These are phyloP conservation scores for Myotisia sp. DNA, from an alignment of 2,329 filamentous ascomycete genomes.

Conservation along the genomic window DNA sequence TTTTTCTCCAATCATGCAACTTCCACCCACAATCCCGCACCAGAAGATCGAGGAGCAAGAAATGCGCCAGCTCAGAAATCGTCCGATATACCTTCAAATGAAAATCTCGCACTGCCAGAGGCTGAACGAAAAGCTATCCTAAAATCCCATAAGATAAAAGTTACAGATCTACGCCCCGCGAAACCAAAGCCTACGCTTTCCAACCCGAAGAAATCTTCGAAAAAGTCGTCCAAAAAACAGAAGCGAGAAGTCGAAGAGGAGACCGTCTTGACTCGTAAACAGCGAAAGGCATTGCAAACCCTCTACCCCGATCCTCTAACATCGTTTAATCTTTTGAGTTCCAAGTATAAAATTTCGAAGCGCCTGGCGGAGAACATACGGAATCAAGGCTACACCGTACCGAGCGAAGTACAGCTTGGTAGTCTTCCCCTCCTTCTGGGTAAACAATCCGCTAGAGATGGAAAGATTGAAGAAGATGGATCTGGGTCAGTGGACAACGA, in stretches of 20 bases:
- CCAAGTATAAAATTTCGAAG: constrained; percentile 57
- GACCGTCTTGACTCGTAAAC: constrained; percentile 31
- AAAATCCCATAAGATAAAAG: constrained; percentile 69
- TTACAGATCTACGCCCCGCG: constrained; percentile 52
- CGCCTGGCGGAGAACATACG: constrained; percentile 64
- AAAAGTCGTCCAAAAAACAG: constrained; percentile 43
- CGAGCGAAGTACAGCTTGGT: constrained; percentile 87
- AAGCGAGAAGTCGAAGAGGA: constrained; percentile 32
- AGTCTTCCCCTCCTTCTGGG: constrained; percentile 63
- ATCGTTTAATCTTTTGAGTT: constrained; percentile 58
- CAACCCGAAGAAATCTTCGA: constrained; percentile 26
- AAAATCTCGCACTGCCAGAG: constrained; percentile 37
- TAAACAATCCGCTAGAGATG: constrained; percentile 29
- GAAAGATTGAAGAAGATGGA: constrained; percentile 17
- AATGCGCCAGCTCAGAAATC: too few relatives aligned
- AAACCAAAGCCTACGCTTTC: too few relatives aligned
- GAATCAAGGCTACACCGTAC: constrained; percentile 70
- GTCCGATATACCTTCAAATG: too few relatives aligned
- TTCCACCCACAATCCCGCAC: neutral
- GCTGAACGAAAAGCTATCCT: constrained; percentile 61
- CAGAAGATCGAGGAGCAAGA: too few relatives aligned
- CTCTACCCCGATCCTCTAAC: constrained; percentile 68
- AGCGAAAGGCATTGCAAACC: constrained; percentile 38
- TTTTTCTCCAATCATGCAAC: neutral
- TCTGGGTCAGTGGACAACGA: constrained; percentile 12